Conservation (phyloP, 768 basidiomycete genomes). For the Collybia mongolica region DNA sequence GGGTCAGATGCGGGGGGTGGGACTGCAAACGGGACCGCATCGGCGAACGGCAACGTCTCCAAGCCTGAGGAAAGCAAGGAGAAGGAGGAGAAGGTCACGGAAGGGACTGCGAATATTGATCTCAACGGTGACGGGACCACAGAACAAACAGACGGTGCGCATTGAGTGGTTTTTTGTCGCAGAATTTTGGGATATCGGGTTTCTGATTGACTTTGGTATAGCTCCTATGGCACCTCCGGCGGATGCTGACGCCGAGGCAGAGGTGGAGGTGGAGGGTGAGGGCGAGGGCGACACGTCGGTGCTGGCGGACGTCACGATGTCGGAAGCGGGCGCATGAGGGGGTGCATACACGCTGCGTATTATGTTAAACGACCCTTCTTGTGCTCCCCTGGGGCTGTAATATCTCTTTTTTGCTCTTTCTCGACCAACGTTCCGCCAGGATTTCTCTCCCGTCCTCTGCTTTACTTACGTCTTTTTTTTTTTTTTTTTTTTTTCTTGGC, state of each 20-base stretch:
- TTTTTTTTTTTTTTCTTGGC: no score
- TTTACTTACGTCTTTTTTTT: no score
- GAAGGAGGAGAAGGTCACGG: background rate
- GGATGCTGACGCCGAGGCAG: conserved; percentile 6
- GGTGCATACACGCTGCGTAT: no score
- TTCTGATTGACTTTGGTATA: background rate
- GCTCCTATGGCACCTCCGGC: background rate
- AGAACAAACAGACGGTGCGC: background rate
- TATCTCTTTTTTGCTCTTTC: no score
- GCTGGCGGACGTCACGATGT: conserved; percentile 38
- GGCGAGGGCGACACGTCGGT: conserved; percentile 24
- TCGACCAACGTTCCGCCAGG: no score
- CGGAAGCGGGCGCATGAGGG: conserved; percentile 27
- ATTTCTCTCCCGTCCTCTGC: no score
- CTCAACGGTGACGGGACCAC: background rate
- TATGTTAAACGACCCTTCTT: no score
- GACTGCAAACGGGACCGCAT: conserved; percentile 5
- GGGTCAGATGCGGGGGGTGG: conserved; percentile 12
- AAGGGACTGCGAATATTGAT: background rate
- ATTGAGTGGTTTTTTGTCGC: background rate
- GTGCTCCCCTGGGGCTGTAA: no score
- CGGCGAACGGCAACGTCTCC: background rate
- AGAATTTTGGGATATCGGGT: background rate
- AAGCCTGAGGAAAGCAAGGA: background rate
- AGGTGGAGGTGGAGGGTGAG: conserved; percentile 25